A percentile compares a stretch with the other conserved stretches of the same genome.
Conservation (phyloP, 495 filamentous ascomycete species). For the Cudoniella acicularis region DNA sequence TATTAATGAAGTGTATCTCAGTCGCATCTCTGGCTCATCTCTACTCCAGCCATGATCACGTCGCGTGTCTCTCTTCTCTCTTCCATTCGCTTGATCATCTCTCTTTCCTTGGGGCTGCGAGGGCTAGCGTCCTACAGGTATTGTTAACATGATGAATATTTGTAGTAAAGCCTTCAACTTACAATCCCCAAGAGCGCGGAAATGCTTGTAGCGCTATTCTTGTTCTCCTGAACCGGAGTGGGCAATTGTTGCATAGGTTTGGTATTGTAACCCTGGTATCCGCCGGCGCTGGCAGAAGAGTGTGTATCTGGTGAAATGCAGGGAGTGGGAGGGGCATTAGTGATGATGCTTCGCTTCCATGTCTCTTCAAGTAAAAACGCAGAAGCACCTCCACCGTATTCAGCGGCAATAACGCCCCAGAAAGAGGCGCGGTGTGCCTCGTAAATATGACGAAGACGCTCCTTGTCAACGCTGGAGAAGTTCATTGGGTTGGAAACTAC, state of each 20-base stretch:
- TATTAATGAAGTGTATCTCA: conserved; percentile 1
- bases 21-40: conserved; percentile 13
- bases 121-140: conserved; percentile 48
- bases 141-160: conserved; percentile 4
- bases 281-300: not conserved
- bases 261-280: conserved; percentile 18
- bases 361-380: conserved; percentile 63
- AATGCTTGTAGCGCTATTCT: conserved; percentile 47
- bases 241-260: conserved; percentile 22
- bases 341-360: conserved; percentile 50
- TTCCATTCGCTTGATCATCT: conserved; percentile 47
- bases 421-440: conserved; percentile 64
- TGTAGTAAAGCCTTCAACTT: conserved; percentile 8
- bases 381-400: conserved; percentile 63
- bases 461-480: conserved; percentile 54
- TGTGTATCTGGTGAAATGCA: conserved; percentile 27
- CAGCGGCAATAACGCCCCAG: conserved; percentile 65
- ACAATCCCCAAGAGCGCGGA: conserved; percentile 48
- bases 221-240: conserved; percentile 23
- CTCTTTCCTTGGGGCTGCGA: conserved; percentile 49
- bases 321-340: conserved; percentile 30
- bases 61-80: conserved; percentile 27
- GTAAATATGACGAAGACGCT: conserved; percentile 65
- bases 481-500: conserved; percentile 28
- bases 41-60: conserved; percentile 18